Conservation (phyloP, 345 rosid species). For the Melastoma malabathricum region DNA sequence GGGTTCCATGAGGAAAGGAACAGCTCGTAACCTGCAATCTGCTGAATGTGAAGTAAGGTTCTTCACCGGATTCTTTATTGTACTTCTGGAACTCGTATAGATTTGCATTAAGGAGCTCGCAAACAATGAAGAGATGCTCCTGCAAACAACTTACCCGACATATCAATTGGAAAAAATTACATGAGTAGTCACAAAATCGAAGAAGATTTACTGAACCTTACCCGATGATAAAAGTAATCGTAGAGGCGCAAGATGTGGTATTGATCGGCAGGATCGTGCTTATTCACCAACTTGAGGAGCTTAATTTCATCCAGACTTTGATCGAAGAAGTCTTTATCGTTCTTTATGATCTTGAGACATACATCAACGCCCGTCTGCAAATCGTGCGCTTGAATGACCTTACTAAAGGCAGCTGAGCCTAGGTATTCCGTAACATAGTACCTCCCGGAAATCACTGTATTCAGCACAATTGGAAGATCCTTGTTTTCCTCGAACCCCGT, state of each 20-base stretch:
- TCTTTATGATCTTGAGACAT: constrained; percentile 90
- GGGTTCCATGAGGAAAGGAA: background rate
- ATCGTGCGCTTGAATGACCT: constrained; percentile 87
- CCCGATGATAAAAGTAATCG: constrained; percentile 95
- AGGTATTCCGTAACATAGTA: constrained; percentile 77
- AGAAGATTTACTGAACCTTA: constrained; percentile 4
- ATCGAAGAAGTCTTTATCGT: constrained; percentile 94
- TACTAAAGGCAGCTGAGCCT: constrained; percentile 95
- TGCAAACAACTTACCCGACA: constrained; percentile 10
- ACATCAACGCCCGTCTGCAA: constrained; percentile 61
- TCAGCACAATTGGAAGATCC: constrained; percentile 62
- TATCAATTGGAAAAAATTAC: background rate
- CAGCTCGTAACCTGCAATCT: constrained; percentile 52
- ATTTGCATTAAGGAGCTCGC: constrained; percentile 81
- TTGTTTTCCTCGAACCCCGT: constrained; percentile 80
- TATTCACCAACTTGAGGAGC: constrained; percentile 77
- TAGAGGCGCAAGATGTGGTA: constrained; percentile 76
- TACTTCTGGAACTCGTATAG: constrained; percentile 85
- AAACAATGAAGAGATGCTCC: constrained; percentile 95
- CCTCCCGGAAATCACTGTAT: constrained; percentile 71
- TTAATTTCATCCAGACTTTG: constrained; percentile 97
- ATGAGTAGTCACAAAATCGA: background rate
- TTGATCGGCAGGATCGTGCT: constrained; percentile 76
- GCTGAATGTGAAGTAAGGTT: constrained; percentile 50
- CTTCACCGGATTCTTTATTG: constrained; percentile 72